Conservation (phyloP, 352 stramenopile species). For the Phytophthora ramorum region DNA sequence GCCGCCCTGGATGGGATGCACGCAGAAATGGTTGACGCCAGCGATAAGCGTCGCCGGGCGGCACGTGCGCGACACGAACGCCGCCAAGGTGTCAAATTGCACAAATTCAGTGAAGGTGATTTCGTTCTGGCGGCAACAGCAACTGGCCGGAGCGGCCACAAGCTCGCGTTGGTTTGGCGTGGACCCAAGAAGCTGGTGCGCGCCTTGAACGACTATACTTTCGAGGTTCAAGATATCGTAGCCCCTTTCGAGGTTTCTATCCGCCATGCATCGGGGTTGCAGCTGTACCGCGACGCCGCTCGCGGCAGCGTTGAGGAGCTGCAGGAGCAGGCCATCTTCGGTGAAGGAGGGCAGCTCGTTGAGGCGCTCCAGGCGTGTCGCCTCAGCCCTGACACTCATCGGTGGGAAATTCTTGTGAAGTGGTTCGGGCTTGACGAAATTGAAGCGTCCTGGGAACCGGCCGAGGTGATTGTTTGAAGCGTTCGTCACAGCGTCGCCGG, state of each 20-base stretch:
- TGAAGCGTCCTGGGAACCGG: slow-evolving; percentile 12
- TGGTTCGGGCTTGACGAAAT: slow-evolving; percentile 11
- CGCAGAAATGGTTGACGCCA: neutral
- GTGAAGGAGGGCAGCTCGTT: slow-evolving; percentile 7
- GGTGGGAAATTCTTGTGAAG: slow-evolving; percentile 9
- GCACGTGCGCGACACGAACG: slow-evolving; percentile 11
- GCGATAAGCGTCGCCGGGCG: slow-evolving; percentile 13
- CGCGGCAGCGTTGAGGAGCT: slow-evolving; percentile 1
- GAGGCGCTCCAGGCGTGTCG: slow-evolving; percentile 1
- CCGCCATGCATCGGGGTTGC: slow-evolving; percentile 14
- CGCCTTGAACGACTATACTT: slow-evolving; percentile 27
- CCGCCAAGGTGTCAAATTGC: slow-evolving; percentile 11
- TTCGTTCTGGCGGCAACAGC: slow-evolving; percentile 22
- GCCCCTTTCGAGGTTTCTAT: slow-evolving; percentile 9
- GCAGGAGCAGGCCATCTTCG: slow-evolving; percentile 11
- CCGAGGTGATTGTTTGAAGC: slow-evolving; percentile 6
- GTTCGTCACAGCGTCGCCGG: neutral
- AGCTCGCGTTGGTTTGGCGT: slow-evolving; percentile 24
- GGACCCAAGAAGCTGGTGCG: slow-evolving; percentile 5
- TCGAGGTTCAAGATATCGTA: slow-evolving; percentile 31
- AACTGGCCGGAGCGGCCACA: slow-evolving; percentile 7
- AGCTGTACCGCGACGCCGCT: slow-evolving; percentile 15
- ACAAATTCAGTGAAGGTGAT: slow-evolving; percentile 15
- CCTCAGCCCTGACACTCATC: slow-evolving; percentile 1
- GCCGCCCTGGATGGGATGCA: slow-evolving; percentile 4